These are phyloP conservation scores for Tetrastigma voinierianum DNA, from an alignment of 164 flowering plant species.

Conservation along the genomic window DNA sequence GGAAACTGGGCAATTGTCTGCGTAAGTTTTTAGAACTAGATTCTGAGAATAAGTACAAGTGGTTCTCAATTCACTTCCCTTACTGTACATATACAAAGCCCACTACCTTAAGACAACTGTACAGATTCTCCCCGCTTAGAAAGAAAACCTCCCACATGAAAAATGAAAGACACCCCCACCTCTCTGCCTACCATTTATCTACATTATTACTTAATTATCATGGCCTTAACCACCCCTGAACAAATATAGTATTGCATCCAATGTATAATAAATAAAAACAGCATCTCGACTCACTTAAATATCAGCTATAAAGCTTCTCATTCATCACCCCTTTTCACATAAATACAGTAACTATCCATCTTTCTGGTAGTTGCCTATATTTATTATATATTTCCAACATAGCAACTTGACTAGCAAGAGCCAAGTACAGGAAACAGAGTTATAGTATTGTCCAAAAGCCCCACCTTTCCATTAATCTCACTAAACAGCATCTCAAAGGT, in stretches of 20 bases:
- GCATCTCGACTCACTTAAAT: conserved; percentile 5
- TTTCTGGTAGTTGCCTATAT: background rate
- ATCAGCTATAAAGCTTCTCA: conserved; percentile 11
- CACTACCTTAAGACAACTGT: conserved; percentile 8
- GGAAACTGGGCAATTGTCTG: conserved; percentile 5
- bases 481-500: too few relatives aligned
- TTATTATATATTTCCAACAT: background rate
- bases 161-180: conserved; percentile 15
- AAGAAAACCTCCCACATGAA: conserved; percentile 1
- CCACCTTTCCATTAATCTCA: too few relatives aligned
- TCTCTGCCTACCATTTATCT: conserved; percentile 3
- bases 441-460: too few relatives aligned
- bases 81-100: conserved; percentile 14
- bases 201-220: conserved; percentile 10
- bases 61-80: conserved; percentile 22
- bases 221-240: conserved; percentile 6
- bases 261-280: background rate
- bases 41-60: conserved; percentile 26
- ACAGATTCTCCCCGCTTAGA: background rate
- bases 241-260: background rate
- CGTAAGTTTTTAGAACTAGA: conserved; percentile 11
- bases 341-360: background rate
- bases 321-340: background rate
- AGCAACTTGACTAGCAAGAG: too few relatives aligned
- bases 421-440: too few relatives aligned